phyloP scores from a whole-genome alignment of 1,284 basidiomycete genomes.

The Athelia sp. region DNA sequence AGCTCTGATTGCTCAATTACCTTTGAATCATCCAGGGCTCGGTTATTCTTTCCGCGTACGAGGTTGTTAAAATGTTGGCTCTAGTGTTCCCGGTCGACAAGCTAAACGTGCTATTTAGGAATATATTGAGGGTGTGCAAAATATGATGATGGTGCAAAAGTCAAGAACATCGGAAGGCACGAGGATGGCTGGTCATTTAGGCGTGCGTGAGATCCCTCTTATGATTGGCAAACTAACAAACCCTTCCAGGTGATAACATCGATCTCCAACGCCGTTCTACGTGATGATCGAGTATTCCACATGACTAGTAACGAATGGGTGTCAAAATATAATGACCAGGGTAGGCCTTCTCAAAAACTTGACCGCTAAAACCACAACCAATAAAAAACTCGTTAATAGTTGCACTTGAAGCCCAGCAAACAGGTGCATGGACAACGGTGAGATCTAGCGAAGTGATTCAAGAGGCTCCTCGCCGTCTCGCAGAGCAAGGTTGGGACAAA shows the following conservation, averaged over 20 bases:
- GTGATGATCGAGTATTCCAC: conserved; percentile 29
- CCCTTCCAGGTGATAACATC: conserved; percentile 17
- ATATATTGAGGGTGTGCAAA: conserved; percentile 12
- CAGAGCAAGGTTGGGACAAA: conserved; percentile 20
- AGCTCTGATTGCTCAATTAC: background rate
- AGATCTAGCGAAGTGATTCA: conserved; percentile 18
- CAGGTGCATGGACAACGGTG: conserved; percentile 11
- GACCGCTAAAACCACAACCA: background rate
- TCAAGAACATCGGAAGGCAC: conserved; percentile 6
- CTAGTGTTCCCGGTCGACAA: background rate
- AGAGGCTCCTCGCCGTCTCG: conserved; percentile 18
- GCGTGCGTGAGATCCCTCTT: conserved; percentile 10
- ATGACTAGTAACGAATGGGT: conserved; percentile 18
- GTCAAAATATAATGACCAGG: conserved; percentile 19
- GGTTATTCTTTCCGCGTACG: conserved; percentile 26
- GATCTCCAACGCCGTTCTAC: conserved; percentile 27
- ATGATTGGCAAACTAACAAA: background rate
- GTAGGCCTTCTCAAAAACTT: conserved; percentile 10
- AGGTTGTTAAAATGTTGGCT: conserved; percentile 14
- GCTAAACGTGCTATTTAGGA: conserved; percentile 9
- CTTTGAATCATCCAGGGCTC: conserved; percentile 23
- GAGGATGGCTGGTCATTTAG: conserved; percentile 8
- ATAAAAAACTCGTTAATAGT: conserved; percentile 8
- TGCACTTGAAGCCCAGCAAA: conserved; percentile 10
- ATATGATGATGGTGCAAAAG: conserved; percentile 12